These are phyloP conservation scores for Nicotiana otophora DNA, from an alignment of 257 asterid species.

Conservation along the genomic window DNA sequence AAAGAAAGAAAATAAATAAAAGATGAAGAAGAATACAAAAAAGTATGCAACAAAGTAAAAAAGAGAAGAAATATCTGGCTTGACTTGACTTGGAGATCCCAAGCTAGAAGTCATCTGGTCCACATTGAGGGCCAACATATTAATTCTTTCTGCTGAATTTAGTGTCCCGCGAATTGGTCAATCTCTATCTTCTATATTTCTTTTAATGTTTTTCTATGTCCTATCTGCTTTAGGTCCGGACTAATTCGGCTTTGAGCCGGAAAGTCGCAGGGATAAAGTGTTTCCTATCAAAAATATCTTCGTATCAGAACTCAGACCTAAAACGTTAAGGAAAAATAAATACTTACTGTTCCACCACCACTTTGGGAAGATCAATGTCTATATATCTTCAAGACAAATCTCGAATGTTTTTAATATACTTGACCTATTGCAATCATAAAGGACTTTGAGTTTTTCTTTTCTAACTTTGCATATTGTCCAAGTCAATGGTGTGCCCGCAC, in stretches of 20 bases:
- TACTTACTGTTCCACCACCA: too few species aligned
- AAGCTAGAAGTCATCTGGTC: not conserved
- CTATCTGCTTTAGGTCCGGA: too few species aligned
- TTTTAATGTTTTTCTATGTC: too few species aligned
- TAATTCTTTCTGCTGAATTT: not conserved
- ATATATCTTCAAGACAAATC: too few species aligned
- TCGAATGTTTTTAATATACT: not conserved
- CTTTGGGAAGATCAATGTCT: too few species aligned
- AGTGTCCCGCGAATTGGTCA: not conserved
- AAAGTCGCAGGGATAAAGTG: too few species aligned
- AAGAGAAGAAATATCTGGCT: not conserved
- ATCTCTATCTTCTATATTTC: not conserved
- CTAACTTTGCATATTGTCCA: not conserved
- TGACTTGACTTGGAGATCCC: not conserved
- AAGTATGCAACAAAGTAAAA: not conserved
- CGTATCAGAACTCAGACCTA: too few species aligned
- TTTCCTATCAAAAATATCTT: too few species aligned
- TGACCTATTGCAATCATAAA: not conserved
- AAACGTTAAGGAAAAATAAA: too few species aligned
- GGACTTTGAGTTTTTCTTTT: not conserved
- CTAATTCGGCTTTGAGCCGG: too few species aligned
- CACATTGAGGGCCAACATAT: slow-evolving; percentile 6
- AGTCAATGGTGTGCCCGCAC: slow-evolving; percentile 3
- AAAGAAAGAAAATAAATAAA: not conserved
- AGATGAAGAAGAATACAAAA: not conserved